A percentile compares a stretch with the other conserved stretches of the same genome.
Conservation (phyloP, 2,329 filamentous ascomycete species). For the Tolypocladium nubicola region DNA sequence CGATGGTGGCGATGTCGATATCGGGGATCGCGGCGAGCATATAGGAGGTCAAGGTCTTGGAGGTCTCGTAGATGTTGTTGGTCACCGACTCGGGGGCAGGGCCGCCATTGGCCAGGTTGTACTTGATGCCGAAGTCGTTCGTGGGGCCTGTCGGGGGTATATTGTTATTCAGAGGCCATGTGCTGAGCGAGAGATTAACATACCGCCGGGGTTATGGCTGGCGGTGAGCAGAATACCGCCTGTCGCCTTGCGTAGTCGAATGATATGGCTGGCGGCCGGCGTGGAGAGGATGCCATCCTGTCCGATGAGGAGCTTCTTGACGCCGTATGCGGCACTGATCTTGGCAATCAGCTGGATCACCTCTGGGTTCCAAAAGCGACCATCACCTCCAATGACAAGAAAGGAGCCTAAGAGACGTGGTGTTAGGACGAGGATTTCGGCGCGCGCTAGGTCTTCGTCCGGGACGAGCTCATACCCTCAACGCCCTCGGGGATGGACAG, state of each 20-base stretch:
- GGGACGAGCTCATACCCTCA: slow-evolving; percentile 40
- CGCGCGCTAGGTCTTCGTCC: not conserved
- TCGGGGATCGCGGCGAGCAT: slow-evolving; percentile 83
- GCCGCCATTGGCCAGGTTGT: slow-evolving; percentile 94
- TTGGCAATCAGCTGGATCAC: slow-evolving; percentile 95
- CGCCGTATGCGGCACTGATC: slow-evolving; percentile 92
- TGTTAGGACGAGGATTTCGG: not conserved
- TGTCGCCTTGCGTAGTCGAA: slow-evolving; percentile 87
- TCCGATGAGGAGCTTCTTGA: slow-evolving; percentile 96
- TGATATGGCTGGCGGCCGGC: slow-evolving; percentile 90
- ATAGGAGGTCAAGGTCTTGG: slow-evolving; percentile 84
- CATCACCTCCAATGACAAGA: slow-evolving; percentile 95
- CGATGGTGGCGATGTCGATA: slow-evolving; percentile 73
- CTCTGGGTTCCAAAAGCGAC: slow-evolving; percentile 93
- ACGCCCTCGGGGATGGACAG: slow-evolving; percentile 93
- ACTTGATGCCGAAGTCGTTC: slow-evolving; percentile 99
- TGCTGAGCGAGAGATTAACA: slow-evolving; percentile 17
- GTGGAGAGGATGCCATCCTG: slow-evolving; percentile 96
- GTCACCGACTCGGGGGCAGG: slow-evolving; percentile 93
- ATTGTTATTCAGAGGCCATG: slow-evolving; percentile 3
- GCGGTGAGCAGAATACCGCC: slow-evolving; percentile 95
- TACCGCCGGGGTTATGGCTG: slow-evolving; percentile 96
- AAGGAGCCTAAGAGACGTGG: slow-evolving; percentile 42
- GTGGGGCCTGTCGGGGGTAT: slow-evolving; percentile 54
- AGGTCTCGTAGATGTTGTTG: slow-evolving; percentile 92